phyloP scores from a whole-genome alignment of 495 filamentous ascomycete genomes.

The Talaromyces trachyspermus region DNA sequence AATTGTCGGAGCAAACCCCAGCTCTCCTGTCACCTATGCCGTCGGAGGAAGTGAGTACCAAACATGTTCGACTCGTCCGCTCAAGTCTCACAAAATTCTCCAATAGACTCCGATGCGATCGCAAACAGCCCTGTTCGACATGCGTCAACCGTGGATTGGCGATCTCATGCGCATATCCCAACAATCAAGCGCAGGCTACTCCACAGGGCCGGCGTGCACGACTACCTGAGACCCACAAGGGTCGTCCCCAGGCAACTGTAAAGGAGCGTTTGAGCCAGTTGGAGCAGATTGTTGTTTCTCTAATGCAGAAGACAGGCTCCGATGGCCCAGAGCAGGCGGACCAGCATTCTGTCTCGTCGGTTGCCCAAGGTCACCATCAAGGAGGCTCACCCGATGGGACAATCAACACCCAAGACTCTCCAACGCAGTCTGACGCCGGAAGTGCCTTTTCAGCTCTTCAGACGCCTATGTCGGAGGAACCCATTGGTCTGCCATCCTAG shows the following conservation, averaged over 20 bases:
- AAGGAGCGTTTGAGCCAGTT: slow-evolving; percentile 15
- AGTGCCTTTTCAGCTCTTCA: slow-evolving; percentile 20
- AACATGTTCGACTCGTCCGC: slow-evolving; percentile 3
- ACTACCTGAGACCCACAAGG: no score
- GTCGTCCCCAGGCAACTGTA: no score
- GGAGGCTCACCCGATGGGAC: no score
- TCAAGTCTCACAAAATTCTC: background rate
- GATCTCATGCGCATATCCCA: slow-evolving; percentile 16
- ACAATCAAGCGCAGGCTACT: slow-evolving; percentile 9
- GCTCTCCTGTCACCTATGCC: slow-evolving; percentile 24
- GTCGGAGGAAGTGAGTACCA: slow-evolving; percentile 22
- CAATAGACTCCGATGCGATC: slow-evolving; percentile 17
- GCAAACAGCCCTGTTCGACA: slow-evolving; percentile 16
- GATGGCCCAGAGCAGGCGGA: no score
- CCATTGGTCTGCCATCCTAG: slow-evolving; percentile 25
- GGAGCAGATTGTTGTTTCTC: slow-evolving; percentile 13
- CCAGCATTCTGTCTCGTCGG: no score
- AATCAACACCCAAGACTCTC: slow-evolving; percentile 2
- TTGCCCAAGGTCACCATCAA: slow-evolving; percentile 1
- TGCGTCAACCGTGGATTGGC: slow-evolving; percentile 13
- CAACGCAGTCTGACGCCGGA: slow-evolving; percentile 21
- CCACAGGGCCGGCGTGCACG: slow-evolving; percentile 9
- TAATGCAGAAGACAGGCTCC: no score
- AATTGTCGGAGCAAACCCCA: no score
- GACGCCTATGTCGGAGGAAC: slow-evolving; percentile 18